Percentiles rank a stretch among this genome's conserved stretches.
phyloP scores from a whole-genome alignment of 805 yeast genomes.

The Candida cerambycidarum region DNA sequence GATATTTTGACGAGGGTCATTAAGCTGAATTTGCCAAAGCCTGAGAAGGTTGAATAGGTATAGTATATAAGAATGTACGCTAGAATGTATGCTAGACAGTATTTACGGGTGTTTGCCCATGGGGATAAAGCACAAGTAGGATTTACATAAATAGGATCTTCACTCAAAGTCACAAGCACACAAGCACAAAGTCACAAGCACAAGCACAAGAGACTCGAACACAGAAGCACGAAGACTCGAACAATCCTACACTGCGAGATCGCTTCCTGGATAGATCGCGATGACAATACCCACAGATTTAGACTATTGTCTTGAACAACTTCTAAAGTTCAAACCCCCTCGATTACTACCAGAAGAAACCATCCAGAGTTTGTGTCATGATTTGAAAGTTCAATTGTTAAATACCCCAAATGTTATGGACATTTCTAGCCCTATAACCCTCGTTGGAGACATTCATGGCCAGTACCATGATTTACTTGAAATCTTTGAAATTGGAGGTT shows the following conservation, averaged over 20 bases:
- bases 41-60: no score
- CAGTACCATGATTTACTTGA: conserved; percentile 93
- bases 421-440: conserved; percentile 82
- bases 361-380: conserved; percentile 57
- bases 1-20: conserved; percentile 63
- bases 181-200: background rate
- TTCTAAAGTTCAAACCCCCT: conserved; percentile 43
- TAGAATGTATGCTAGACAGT: no score
- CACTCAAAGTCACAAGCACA: no score
- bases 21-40: conserved; percentile 8
- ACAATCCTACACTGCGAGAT: no score
- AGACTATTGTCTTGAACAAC: conserved; percentile 43
- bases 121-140: no score
- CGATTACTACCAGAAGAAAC: conserved; percentile 41
- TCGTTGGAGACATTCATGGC: conserved; percentile 97
- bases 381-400: conserved; percentile 76
- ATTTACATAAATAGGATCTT: no score
- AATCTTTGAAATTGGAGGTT: conserved; percentile 90
- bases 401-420: conserved; percentile 86
- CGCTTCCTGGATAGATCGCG: no score
- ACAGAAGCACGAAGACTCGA: no score
- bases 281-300: conserved; percentile 24
- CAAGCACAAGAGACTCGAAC: background rate
- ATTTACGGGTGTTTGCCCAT: background rate
- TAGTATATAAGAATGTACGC: no score